These are phyloP conservation scores for Gossypium schwendimanii DNA, from an alignment of 441 rosid genomes.

Conservation along the genomic window DNA sequence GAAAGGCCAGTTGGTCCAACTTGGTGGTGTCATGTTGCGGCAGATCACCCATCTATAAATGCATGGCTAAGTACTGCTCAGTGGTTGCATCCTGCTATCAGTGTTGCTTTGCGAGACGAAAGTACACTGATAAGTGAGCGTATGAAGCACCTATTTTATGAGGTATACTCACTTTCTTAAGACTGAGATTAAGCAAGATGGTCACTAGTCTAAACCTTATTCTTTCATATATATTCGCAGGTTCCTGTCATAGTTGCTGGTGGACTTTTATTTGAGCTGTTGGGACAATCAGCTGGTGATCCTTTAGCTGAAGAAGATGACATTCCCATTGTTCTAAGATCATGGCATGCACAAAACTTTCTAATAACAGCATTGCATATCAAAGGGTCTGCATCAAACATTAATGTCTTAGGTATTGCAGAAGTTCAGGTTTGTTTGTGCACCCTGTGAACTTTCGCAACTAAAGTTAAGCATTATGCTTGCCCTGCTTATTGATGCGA, in stretches of 20 bases:
- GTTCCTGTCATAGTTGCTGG: slow-evolving; percentile 65
- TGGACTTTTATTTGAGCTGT: slow-evolving; percentile 56
- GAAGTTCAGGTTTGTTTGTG: slow-evolving; percentile 48
- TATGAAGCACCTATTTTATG: slow-evolving; percentile 61
- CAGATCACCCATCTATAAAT: slow-evolving; percentile 34
- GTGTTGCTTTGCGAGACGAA: slow-evolving; percentile 43
- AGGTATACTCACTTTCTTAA: slow-evolving; percentile 24
- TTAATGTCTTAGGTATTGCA: slow-evolving; percentile 46
- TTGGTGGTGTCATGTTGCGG: slow-evolving; percentile 59
- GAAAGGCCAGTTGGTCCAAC: slow-evolving; percentile 50
- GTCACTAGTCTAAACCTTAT: background rate
- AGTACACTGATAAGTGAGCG: slow-evolving; percentile 50
- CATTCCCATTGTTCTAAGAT: slow-evolving; percentile 45
- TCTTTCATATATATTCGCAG: slow-evolving; percentile 22
- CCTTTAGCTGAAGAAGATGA: slow-evolving; percentile 56
- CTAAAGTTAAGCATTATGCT: background rate
- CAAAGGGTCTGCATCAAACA: slow-evolving; percentile 34
- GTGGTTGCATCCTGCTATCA: slow-evolving; percentile 59
- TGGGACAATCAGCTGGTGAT: slow-evolving; percentile 64
- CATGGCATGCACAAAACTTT: slow-evolving; percentile 61
- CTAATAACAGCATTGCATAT: slow-evolving; percentile 48
- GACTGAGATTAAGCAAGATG: background rate
- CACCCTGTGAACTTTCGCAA: background rate
- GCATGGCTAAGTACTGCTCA: slow-evolving; percentile 44
- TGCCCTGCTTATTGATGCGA: background rate